Percentiles rank a stretch among this genome's conserved stretches.
Conservation (phyloP, 148 eudicot genomes). For the Mesembryanthemum crystallinum region DNA sequence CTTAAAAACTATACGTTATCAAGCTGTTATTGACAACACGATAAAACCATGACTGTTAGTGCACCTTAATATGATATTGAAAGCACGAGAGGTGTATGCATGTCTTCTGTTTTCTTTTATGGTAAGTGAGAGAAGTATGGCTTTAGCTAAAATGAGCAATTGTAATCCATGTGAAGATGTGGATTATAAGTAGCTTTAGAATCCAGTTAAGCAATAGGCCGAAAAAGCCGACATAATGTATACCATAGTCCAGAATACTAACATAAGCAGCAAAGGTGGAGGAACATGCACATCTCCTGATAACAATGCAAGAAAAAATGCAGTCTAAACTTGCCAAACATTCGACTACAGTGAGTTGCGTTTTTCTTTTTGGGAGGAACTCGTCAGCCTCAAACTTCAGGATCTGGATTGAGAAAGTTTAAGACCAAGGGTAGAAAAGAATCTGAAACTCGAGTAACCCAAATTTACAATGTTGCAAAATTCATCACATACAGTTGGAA, state of each 20-base stretch:
- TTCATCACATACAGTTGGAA: not conserved
- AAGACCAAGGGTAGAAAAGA: not conserved
- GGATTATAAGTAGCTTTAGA: not conserved
- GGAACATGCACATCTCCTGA: not conserved
- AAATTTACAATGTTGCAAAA: slow-evolving; percentile 9
- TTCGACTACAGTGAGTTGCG: not conserved
- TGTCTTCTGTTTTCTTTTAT: no score
- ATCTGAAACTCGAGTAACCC: not conserved
- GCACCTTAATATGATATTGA: not conserved
- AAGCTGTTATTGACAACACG: no score
- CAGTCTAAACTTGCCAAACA: no score
- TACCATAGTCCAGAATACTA: not conserved
- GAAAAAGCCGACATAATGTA: not conserved
- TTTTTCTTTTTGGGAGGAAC: not conserved
- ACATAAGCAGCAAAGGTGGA: not conserved
- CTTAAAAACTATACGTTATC: no score
- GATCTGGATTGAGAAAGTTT: not conserved
- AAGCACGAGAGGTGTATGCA: not conserved
- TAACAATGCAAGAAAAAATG: no score
- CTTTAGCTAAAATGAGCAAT: not conserved
- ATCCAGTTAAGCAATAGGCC: not conserved
- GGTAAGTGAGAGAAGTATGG: no score
- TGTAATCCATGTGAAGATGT: not conserved
- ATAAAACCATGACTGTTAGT: no score
- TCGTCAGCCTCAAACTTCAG: not conserved